phyloP scores from a whole-genome alignment of 345 rosid genomes.

The Lenwebbia sp. region DNA sequence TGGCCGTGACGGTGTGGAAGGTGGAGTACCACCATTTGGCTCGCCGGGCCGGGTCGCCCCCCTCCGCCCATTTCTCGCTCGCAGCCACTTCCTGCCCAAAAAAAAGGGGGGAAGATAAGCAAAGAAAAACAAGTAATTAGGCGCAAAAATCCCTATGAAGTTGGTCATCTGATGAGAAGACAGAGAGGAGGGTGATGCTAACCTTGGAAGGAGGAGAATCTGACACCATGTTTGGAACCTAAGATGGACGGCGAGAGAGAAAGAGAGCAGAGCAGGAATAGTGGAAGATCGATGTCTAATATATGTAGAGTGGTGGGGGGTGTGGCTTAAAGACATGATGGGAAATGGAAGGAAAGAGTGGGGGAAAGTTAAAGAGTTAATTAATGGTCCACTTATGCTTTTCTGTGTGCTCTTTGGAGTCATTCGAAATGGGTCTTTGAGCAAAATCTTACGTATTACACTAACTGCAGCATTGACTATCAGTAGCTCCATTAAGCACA shows the following conservation, averaged over 20 bases:
- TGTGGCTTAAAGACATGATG: neutral
- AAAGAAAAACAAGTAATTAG: neutral
- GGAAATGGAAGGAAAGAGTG: neutral
- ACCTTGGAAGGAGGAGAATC: conserved; percentile 47
- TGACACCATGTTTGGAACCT: conserved; percentile 38
- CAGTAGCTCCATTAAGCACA: neutral
- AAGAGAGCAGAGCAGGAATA: neutral
- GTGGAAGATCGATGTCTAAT: neutral
- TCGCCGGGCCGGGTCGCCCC: conserved; percentile 39
- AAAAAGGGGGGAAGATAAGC: neutral
- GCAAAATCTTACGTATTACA: neutral
- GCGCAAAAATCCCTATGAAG: neutral
- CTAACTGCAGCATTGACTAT: neutral
- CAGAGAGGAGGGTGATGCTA: neutral
- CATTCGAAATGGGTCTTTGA: neutral
- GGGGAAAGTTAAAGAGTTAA: neutral
- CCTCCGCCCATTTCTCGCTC: conserved; percentile 49
- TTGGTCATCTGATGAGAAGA: neutral
- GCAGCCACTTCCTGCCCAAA: conserved; percentile 3
- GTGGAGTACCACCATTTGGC: conserved; percentile 99
- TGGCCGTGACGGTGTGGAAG: conserved; percentile 89
- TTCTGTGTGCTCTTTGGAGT: neutral
- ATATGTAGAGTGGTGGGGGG: neutral
- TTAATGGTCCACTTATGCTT: neutral
- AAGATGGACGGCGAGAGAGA: neutral